Conservation (phyloP, 2,329 filamentous ascomycete genomes). For the Venturia effusa region DNA sequence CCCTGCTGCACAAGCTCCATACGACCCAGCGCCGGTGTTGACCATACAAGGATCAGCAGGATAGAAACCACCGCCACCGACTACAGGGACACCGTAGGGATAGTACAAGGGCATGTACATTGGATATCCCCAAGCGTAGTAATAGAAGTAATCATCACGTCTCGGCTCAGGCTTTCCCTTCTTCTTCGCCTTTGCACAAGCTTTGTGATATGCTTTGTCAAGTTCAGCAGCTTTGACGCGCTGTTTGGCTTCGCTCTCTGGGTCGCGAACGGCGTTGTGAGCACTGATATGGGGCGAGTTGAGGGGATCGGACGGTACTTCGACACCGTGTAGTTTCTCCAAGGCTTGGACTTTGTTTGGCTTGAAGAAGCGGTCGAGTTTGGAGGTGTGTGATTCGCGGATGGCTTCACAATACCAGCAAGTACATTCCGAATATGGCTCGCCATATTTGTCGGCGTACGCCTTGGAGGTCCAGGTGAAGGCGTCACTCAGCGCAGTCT, state of each 20-base stretch:
- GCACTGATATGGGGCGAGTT: conserved; percentile 60
- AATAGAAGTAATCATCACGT: conserved; percentile 27
- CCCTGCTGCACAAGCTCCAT: conserved; percentile 37
- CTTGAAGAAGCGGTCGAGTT: conserved; percentile 10
- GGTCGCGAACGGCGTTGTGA: conserved; percentile 52
- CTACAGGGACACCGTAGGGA: conserved; percentile 36
- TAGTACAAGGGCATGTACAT: conserved; percentile 33
- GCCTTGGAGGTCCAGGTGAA: conserved; percentile 64
- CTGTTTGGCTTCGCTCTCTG: conserved; percentile 18
- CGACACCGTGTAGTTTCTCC: conserved; percentile 25
- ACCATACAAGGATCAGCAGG: conserved; percentile 35
- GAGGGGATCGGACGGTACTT: conserved; percentile 34
- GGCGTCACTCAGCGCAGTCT: conserved; percentile 48
- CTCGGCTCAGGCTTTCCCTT: conserved; percentile 25
- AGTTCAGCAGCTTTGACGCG: conserved; percentile 29
- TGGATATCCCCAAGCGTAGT: conserved; percentile 36
- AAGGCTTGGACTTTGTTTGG: conserved; percentile 18
- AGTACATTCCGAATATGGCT: conserved; percentile 65
- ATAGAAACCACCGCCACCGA: conserved; percentile 27
- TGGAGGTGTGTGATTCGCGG: conserved; percentile 31
- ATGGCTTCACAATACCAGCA: conserved; percentile 78
- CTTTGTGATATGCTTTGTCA: conserved; percentile 45
- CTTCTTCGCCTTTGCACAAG: conserved; percentile 26
- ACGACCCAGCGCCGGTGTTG: conserved; percentile 26
- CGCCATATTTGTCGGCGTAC: conserved; percentile 54